These are phyloP conservation scores for Conticribra weissflogii DNA, from an alignment of 108 stramenopile species.

Conservation along the genomic window DNA sequence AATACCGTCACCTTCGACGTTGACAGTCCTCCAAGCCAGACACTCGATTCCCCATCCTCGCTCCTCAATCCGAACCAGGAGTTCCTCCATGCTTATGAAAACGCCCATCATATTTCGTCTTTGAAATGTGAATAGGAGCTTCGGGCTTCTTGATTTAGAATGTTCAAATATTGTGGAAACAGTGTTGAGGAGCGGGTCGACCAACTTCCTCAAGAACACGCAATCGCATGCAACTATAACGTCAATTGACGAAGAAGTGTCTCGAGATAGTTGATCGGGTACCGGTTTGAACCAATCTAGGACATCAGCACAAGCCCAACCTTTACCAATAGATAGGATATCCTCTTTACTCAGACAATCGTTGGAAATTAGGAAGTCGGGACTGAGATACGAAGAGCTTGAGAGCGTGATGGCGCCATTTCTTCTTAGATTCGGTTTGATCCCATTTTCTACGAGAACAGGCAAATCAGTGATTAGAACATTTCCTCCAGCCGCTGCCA, in stretches of 20 bases:
- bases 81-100: slow-evolving; percentile 40
- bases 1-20: slow-evolving; percentile 35
- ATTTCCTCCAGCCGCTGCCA: slow-evolving; percentile 40
- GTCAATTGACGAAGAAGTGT: slow-evolving; percentile 14
- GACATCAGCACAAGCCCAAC: slow-evolving; percentile 20
- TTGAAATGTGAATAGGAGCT: slow-evolving; percentile 43
- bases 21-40: slow-evolving; percentile 37
- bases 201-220: slow-evolving; percentile 35
- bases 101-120: slow-evolving; percentile 36
- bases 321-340: slow-evolving; percentile 19
- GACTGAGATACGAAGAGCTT: neutral
- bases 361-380: neutral
- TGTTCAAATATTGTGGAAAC: slow-evolving; percentile 26
- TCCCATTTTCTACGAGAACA: slow-evolving; percentile 32
- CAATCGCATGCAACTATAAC: slow-evolving; percentile 48
- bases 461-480: slow-evolving; percentile 45
- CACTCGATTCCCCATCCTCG: slow-evolving; percentile 44
- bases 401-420: slow-evolving; percentile 6
- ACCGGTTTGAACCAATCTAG: slow-evolving; percentile 42
- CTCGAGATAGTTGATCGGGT: slow-evolving; percentile 6
- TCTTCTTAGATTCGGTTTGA: slow-evolving; percentile 26
- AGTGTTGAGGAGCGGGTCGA: slow-evolving; percentile 34
- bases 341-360: too few relatives aligned
- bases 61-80: slow-evolving; percentile 23
- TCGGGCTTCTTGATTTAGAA: neutral